Evolutionary conservation across 2,329 filamentous ascomycete genomes (phyloP).

Genomic region (Mollisia scopiformis): DNA sequence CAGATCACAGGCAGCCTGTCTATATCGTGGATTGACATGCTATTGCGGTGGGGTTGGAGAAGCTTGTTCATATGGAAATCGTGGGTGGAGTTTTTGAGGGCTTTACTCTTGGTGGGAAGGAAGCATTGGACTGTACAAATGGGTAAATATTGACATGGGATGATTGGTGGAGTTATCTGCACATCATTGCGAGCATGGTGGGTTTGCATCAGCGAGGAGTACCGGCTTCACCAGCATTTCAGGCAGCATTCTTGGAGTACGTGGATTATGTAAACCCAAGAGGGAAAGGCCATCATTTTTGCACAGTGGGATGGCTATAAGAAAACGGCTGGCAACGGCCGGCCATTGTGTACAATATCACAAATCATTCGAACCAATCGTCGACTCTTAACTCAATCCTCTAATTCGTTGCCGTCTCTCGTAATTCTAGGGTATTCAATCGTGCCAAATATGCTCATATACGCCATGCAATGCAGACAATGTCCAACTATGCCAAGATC

Average conservation of each 20-base stretch:
- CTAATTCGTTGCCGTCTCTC: neutral
- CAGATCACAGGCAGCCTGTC: conserved; percentile 23
- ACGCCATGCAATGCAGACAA: conserved; percentile 33
- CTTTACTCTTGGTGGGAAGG: too few relatives aligned
- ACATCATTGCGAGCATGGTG: neutral
- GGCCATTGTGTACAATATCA: neutral
- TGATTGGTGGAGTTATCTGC: neutral
- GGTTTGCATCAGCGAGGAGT: conserved; percentile 14
- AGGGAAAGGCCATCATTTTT: neutral
- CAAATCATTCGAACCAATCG: neutral
- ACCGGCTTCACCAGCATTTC: neutral
- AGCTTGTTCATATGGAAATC: neutral
- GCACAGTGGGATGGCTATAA: neutral
- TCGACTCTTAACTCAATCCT: neutral
- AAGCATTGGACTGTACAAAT: neutral
- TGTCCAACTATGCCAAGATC: conserved; percentile 33
- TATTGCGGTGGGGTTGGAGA: neutral
- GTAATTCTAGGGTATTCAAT: conserved; percentile 28
- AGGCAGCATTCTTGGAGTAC: neutral
- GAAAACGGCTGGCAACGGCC: neutral
- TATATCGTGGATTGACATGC: conserved; percentile 21
- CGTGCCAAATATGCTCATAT: conserved; percentile 9
- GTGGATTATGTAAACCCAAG: neutral
- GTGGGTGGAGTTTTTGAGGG: neutral
- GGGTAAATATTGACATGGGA: neutral